phyloP scores from a whole-genome alignment of 768 basidiomycete genomes.

The Lyophyllum shimeji region DNA sequence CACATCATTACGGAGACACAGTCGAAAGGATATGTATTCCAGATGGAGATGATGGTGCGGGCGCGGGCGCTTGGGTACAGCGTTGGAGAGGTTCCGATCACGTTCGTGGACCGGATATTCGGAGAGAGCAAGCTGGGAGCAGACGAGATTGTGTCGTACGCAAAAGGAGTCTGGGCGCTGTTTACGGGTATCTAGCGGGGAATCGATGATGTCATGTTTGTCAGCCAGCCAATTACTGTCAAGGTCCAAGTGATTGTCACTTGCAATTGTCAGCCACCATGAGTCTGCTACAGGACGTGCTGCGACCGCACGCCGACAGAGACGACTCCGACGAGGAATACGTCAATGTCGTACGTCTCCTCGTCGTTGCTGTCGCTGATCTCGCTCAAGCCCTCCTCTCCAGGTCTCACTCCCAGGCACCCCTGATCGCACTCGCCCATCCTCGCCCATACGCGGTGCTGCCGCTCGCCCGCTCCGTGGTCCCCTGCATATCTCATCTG shows the following conservation, averaged over 20 bases:
- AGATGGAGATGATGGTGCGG: conserved; percentile 98
- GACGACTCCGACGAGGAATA: conserved; percentile 65
- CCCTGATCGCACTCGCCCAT: conserved; percentile 62
- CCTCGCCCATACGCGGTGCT: conserved; percentile 50
- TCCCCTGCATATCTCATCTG: conserved; percentile 40
- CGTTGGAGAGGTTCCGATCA: conserved; percentile 91
- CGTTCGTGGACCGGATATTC: conserved; percentile 91
- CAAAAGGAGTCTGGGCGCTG: conserved; percentile 79
- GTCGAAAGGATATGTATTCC: conserved; percentile 93
- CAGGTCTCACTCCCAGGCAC: conserved; percentile 71
- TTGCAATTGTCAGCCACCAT: conserved; percentile 30
- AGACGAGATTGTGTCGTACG: conserved; percentile 84
- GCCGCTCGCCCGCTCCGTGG: conserved; percentile 49
- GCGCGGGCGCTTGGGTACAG: conserved; percentile 81
- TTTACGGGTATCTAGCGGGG: conserved; percentile 63
- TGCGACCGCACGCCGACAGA: conserved; percentile 49
- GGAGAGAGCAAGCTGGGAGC: conserved; percentile 92
- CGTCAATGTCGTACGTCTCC: conserved; percentile 63
- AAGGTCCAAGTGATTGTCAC: not conserved
- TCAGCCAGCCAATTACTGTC: conserved; percentile 22
- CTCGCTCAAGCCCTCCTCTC: conserved; percentile 7
- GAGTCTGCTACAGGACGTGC: conserved; percentile 72
- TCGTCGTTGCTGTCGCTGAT: not conserved
- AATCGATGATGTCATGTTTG: conserved; percentile 30
- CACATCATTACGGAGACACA: conserved; percentile 84